A percentile compares a stretch with the other conserved stretches of the same genome.
These are phyloP conservation scores for Neospora caninum DNA, from an alignment of 169 alveolate genomes.

Conservation along the genomic window DNA sequence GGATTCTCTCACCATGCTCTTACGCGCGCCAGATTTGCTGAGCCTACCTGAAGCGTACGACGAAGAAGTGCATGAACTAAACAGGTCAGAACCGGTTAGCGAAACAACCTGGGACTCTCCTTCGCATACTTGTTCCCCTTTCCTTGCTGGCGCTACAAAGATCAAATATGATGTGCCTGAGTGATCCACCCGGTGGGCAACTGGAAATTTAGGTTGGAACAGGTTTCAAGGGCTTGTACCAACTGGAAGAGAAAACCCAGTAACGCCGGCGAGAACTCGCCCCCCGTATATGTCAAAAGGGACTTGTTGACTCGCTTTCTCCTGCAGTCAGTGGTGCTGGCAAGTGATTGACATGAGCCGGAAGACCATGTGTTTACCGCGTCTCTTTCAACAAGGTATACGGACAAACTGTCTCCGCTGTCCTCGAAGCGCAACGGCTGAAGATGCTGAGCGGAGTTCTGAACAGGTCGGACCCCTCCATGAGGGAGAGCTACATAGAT, in stretches of 20 bases:
- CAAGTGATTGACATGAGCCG: neutral
- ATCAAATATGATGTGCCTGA: slow-evolving; percentile 31
- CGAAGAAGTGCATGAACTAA: slow-evolving; percentile 32
- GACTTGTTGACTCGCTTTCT: neutral
- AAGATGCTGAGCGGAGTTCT: neutral
- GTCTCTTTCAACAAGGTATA: neutral
- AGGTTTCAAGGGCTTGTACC: neutral
- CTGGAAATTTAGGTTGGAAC: neutral
- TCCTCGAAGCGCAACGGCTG: neutral
- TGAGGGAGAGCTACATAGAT: neutral
- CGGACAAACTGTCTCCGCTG: neutral
- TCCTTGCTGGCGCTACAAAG: slow-evolving; percentile 24
- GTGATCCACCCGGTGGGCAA: neutral
- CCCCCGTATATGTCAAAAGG: neutral
- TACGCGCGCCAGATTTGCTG: no score
- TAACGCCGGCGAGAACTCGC: neutral
- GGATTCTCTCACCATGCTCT: slow-evolving; percentile 40
- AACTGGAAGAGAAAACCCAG: neutral
- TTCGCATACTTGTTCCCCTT: slow-evolving; percentile 1
- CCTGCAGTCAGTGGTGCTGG: neutral
- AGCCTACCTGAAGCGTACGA: neutral
- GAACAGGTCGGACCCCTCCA: neutral
- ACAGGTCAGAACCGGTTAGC: neutral
- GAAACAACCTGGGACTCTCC: slow-evolving; percentile 13
- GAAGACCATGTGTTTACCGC: neutral